Evolutionary conservation across 2,329 filamentous ascomycete genomes (phyloP), one percentile per base, ranked within the genome.

Genomic region (Cryphonectria naterciae): DNA sequence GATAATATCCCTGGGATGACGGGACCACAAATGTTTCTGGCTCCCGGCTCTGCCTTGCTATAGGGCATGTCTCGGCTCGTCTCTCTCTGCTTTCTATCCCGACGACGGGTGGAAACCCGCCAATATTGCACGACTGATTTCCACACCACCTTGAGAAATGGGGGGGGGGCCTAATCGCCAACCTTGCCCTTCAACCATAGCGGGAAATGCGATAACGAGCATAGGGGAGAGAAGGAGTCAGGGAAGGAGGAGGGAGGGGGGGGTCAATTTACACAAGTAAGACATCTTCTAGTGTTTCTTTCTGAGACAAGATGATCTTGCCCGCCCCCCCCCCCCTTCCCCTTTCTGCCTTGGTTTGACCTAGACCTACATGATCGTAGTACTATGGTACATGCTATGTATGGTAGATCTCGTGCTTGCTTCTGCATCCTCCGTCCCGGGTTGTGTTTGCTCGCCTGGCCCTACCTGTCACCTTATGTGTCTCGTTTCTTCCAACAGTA

Each of bases 401-500:
- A 49, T 49, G 46, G 65, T 22, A 67, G 49, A 67, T 58, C 46
- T 49, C 35, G n/a, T 52, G 32, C 39, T 39, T 39, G 37, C 37
- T 39, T 39, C 17, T 49, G 17, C 43, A 17, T 46, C 43, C 39
- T 39, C 37, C 41, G 41, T 6, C 41, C 41, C 37, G 37, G 15
- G 41, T 43, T 43, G 8, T 49, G 17, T 49, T 58, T 66, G 67
- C 19, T 60, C 15, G 17, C 19, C 58, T 39, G 17, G 32, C 58
- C 67, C 63, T 71, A 58, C 67, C 63, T 71, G 63, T 46, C 67
- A 66, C 67, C 56, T 46, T 56, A 67, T 71, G 70, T 71, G 58
- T 71, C 67, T 66, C 70, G 67, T 64, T 70, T 70, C 60, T 64
- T n/a, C n/a, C 46, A 1, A 49, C 46, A 49, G 22, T n/a, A n/a